These are phyloP conservation scores for Paraphaeosphaeria minitans DNA, from an alignment of 2,329 filamentous ascomycete genomes.

Conservation along the genomic window DNA sequence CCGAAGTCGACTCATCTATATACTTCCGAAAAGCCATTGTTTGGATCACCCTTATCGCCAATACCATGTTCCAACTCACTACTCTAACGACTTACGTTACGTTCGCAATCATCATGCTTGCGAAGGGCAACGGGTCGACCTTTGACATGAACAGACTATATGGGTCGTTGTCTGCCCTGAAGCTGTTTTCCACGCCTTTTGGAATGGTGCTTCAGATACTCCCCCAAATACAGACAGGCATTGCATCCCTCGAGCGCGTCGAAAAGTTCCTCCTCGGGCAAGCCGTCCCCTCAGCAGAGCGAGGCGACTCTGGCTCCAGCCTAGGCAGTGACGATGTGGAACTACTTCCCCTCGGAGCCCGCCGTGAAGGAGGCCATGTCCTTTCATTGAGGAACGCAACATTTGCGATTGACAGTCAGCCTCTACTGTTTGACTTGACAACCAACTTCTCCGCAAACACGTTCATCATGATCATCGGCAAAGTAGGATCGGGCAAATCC, in stretches of 20 bases:
- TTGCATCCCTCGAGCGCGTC: constrained; percentile 24
- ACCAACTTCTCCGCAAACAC: constrained; percentile 4
- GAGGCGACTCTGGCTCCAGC: neutral
- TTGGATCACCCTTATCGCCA: constrained; percentile 25
- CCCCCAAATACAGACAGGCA: constrained; percentile 19
- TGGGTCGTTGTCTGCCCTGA: constrained; percentile 32
- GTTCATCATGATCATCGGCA: constrained; percentile 20
- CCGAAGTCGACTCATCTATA: constrained; percentile 23
- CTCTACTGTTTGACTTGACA: constrained; percentile 13
- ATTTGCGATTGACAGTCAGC: constrained; percentile 12
- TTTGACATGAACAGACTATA: constrained; percentile 29
- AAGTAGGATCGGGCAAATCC: constrained; percentile 32
- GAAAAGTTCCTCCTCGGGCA: constrained; percentile 6
- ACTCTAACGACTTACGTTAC: constrained; percentile 26
- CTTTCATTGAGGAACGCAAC: constrained; percentile 6
- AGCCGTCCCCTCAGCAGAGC: neutral
- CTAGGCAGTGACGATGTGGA: neutral
- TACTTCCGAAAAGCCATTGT: constrained; percentile 19
- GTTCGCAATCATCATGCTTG: constrained; percentile 25
- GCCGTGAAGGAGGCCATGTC: neutral
- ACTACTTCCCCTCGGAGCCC: neutral
- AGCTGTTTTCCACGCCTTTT: constrained; percentile 30
- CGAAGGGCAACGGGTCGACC: constrained; percentile 6
- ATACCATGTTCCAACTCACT: constrained; percentile 28
- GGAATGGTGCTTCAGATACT: constrained; percentile 23